Evolutionary conservation across 2,329 filamentous ascomycete genomes (phyloP).

Genomic region (Fusarium piperis): DNA sequence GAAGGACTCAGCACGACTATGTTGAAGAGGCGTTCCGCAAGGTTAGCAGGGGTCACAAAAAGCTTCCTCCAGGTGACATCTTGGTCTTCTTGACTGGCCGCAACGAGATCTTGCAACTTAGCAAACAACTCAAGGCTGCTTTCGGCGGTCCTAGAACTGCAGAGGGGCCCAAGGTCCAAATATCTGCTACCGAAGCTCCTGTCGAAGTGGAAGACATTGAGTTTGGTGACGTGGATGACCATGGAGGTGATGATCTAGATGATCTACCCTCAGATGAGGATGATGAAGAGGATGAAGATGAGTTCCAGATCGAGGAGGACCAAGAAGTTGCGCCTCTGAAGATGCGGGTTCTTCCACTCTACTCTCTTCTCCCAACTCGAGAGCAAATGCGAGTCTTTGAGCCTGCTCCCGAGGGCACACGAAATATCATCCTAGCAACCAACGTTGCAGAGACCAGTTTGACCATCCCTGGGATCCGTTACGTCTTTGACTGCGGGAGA

Average conservation of each 20-base stretch:
- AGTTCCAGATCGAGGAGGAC: constrained; percentile 76
- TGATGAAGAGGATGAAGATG: constrained; percentile 68
- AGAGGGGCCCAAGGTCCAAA: constrained; percentile 73
- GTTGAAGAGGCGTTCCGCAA: constrained; percentile 91
- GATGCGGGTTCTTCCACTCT: constrained; percentile 91
- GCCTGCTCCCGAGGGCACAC: constrained; percentile 80
- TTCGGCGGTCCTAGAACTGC: constrained; percentile 67
- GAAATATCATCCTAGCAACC: constrained; percentile 89
- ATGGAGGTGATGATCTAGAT: constrained; percentile 68
- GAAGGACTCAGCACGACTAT: constrained; percentile 85
- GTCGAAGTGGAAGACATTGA: constrained; percentile 90
- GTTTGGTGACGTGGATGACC: constrained; percentile 75
- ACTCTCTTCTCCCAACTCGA: constrained; percentile 88
- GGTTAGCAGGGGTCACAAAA: constrained; percentile 85
- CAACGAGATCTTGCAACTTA: constrained; percentile 87
- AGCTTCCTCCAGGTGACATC: constrained; percentile 89
- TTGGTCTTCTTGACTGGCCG: constrained; percentile 95
- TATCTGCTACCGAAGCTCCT: constrained; percentile 80
- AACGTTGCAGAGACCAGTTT: constrained; percentile 98
- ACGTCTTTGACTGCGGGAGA: constrained; percentile 94
- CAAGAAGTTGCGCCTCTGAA: constrained; percentile 68
- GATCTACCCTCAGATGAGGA: constrained; percentile 67
- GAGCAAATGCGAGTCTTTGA: constrained; percentile 95
- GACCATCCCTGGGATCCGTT: constrained; percentile 93
- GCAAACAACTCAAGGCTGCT: constrained; percentile 77